Percentiles rank a stretch among this genome's conserved stretches.
These are phyloP conservation scores for Gentiana dahurica DNA, from an alignment of 257 asterid genomes.

Conservation along the genomic window DNA sequence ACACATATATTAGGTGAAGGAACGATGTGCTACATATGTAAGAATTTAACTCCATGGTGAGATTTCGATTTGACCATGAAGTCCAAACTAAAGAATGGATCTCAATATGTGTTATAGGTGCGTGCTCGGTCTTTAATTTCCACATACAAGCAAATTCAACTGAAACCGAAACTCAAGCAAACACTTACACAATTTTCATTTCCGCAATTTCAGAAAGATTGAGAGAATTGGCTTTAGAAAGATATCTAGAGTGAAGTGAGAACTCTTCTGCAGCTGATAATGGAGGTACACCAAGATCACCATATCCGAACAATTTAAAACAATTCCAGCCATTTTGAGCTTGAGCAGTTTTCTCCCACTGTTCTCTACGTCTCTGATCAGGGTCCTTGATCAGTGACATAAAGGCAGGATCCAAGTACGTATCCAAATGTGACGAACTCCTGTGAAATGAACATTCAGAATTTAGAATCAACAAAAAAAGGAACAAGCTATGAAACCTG, in stretches of 20 bases:
- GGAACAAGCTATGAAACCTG: not conserved
- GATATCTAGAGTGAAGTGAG: constrained; percentile 91
- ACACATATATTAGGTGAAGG: too few species aligned
- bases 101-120: too few species aligned
- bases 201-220: constrained; percentile 88
- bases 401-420: constrained; percentile 88
- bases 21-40: too few species aligned
- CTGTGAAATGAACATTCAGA: constrained; percentile 22
- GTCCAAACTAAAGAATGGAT: not conserved
- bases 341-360: constrained; percentile 84
- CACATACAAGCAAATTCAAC: not conserved
- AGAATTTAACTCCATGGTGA: not conserved
- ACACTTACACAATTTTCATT: constrained; percentile 88
- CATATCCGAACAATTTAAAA: constrained; percentile 78
- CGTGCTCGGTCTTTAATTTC: not conserved
- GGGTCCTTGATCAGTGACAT: constrained; percentile 91
- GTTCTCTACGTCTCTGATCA: constrained; percentile 76
- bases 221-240: constrained; percentile 82
- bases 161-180: constrained; percentile 7
- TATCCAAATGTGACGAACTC: constrained; percentile 64
- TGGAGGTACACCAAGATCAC: constrained; percentile 81
- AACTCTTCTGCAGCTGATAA: constrained; percentile 89
- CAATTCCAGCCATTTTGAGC: constrained; percentile 64
- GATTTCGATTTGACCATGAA: not conserved
- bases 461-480: not conserved